Evolutionary conservation across 495 filamentous ascomycete species (phyloP), one percentile per base, ranked within the genome.

Genomic region (Endocarpon pusillum): DNA sequence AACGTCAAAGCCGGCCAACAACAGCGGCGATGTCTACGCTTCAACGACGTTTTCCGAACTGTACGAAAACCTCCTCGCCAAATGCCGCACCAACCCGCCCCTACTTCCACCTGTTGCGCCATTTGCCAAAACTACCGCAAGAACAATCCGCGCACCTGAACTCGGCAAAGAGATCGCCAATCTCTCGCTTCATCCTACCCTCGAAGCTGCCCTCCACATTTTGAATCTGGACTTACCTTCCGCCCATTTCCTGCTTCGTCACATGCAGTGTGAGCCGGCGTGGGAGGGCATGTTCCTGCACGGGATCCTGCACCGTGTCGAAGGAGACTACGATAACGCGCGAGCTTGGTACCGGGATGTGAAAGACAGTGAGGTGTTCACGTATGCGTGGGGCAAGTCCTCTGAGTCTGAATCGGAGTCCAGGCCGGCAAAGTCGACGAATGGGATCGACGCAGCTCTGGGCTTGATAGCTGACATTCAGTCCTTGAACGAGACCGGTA

Each of bases 221-320:
- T 45, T 63, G 16, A 63, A 66, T 44, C 37, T 40, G 30, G 60
- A 66, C 41, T 52, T 64, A 3, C 42, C 57, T 0, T 50, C 47
- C 33, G 62, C 61, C 3, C 61, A 66, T 41, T 66, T 66, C 42
- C 51, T 64, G 4, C 42, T 62, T 30, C 49, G 61, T 1, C 52
- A 66, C 38, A 66, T 66, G 61, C 54, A 62, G 42, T 51, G 49
- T 14, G 37, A 49, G 8, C 62, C 58, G 5, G 55, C 58, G 0
- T 43, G 43, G 21, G 62, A 60, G 33, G 58, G 54, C 21, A 65
- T 66, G 62, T 50, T 55, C 26, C 43, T 64, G 11, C 60, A 62
- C 34, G 51, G 47, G 2, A 53, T 66, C 10, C 40, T 66, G 12
- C 56, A 66, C 35, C 45, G 57, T 4, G 47, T 62, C 12, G 63